These are phyloP conservation scores for Diospyros lotus DNA, from an alignment of 148 eudicot genomes.

Conservation along the genomic window DNA sequence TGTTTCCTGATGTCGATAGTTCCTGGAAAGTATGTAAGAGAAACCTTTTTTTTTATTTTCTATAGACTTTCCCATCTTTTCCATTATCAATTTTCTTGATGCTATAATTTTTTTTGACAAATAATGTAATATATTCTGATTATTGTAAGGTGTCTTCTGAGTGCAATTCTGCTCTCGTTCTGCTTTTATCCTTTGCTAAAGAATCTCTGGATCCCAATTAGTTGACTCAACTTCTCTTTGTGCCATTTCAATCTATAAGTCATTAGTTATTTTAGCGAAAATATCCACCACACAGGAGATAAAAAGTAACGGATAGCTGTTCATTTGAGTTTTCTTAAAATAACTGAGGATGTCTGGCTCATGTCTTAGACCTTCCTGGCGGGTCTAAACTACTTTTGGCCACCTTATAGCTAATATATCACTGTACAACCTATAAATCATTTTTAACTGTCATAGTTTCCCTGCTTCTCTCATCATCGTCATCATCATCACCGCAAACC, in stretches of 20 bases:
- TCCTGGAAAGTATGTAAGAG: constrained; percentile 77
- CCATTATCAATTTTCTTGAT: background rate
- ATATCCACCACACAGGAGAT: background rate
- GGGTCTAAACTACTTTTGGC: too few relatives aligned
- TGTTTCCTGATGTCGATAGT: constrained; percentile 94
- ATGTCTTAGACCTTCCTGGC: too few relatives aligned
- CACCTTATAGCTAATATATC: too few relatives aligned
- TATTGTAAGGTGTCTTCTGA: too few relatives aligned
- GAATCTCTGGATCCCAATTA: background rate
- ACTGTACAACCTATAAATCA: too few relatives aligned
- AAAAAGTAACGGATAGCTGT: background rate
- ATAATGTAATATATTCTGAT: background rate
- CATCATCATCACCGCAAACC: too few relatives aligned
- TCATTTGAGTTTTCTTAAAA: background rate
- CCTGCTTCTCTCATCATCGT: too few relatives aligned
- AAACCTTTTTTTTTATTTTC: constrained; percentile 3
- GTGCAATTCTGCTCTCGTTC: background rate
- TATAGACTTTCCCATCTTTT: background rate
- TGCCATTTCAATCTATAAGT: background rate
- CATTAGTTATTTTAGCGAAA: background rate
- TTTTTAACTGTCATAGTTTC: too few relatives aligned
- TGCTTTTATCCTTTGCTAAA: background rate
- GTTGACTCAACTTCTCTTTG: background rate
- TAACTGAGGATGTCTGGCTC: too few relatives aligned
- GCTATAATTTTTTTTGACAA: background rate